Evolutionary conservation across 371 early-diverging fungal genomes (phyloP).

Genomic region (Mucor irregularis): DNA sequence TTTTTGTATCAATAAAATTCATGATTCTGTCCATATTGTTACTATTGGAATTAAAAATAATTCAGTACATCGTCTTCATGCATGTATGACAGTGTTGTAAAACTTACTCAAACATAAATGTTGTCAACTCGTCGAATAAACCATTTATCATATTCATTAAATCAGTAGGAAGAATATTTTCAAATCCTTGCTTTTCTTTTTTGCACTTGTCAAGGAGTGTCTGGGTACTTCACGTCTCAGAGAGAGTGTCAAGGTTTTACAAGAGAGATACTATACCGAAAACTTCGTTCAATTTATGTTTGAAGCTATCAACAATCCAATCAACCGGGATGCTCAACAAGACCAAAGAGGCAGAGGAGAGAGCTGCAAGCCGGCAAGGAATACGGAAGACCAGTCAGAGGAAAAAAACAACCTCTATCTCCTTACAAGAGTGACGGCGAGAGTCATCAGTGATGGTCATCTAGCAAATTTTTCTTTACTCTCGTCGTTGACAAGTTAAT

Average conservation of each 20-base stretch:
- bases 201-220: constrained; percentile 1
- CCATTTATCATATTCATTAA: not conserved
- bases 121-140: not conserved
- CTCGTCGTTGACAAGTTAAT: not conserved
- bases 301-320: no score
- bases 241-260: no score
- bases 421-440: not conserved
- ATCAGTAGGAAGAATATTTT: not conserved
- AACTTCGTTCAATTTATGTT: no score
- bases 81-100: constrained; percentile 5
- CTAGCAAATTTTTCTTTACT: constrained; percentile 1
- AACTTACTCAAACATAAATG: constrained; percentile 3
- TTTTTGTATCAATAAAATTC: constrained; percentile 12
- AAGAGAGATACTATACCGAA: no score
- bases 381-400: no score
- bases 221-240: no score
- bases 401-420: no score
- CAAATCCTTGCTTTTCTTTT: constrained; percentile 2
- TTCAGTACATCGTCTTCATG: constrained; percentile 2
- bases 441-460: no score
- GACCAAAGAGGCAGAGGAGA: no score
- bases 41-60: constrained; percentile 3
- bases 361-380: no score
- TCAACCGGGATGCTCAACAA: no score
- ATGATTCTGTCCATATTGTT: constrained; percentile 9